Percentiles rank a stretch among this genome's conserved stretches.
Evolutionary conservation across 2,329 filamentous ascomycete genomes (phyloP).

Genomic region (Thelonectria discophora): DNA sequence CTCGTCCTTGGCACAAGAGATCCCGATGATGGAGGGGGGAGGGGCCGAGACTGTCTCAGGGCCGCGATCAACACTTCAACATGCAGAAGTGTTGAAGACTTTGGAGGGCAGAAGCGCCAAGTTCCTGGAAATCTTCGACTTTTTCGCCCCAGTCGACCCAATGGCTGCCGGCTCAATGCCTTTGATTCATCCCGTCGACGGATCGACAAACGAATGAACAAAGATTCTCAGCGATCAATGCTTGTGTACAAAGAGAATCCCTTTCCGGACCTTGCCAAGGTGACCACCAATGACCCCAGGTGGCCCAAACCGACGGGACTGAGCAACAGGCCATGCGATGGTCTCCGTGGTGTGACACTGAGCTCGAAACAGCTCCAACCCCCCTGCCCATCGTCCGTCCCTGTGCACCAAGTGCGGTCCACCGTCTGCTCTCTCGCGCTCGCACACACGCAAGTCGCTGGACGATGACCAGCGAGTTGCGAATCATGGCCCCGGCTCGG

Average conservation of each 20-base stretch:
- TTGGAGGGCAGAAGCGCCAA: slow-evolving; percentile 7
- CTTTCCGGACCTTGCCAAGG: slow-evolving; percentile 37
- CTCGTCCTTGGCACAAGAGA: slow-evolving; percentile 2
- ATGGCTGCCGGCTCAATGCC: slow-evolving; percentile 16
- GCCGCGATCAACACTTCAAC: slow-evolving; percentile 4
- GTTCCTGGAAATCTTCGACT: slow-evolving; percentile 27
- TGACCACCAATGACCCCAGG: slow-evolving; percentile 33
- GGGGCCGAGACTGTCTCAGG: slow-evolving; percentile 10
- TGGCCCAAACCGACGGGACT: slow-evolving; percentile 40
- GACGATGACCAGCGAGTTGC: slow-evolving; percentile 23
- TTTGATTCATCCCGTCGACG: slow-evolving; percentile 30
- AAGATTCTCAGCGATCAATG: slow-evolving; percentile 40
- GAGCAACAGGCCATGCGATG: slow-evolving; percentile 38
- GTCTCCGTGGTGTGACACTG: slow-evolving; percentile 39
- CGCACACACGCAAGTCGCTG: slow-evolving; percentile 36
- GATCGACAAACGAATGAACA: slow-evolving; percentile 37
- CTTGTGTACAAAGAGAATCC: slow-evolving; percentile 28
- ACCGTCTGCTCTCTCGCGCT: slow-evolving; percentile 32
- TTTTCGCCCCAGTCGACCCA: slow-evolving; percentile 31
- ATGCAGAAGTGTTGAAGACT: slow-evolving; percentile 4
- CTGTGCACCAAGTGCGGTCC: slow-evolving; percentile 22
- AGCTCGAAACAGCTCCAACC: slow-evolving; percentile 35
- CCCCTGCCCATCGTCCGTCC: slow-evolving; percentile 38
- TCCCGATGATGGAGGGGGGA: slow-evolving; percentile 6
- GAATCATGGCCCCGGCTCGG: slow-evolving; percentile 19